Evolutionary conservation across 2,329 filamentous ascomycete species (phyloP), one percentile per base, ranked within the genome.

Genomic region (Aspergillus fructus): DNA sequence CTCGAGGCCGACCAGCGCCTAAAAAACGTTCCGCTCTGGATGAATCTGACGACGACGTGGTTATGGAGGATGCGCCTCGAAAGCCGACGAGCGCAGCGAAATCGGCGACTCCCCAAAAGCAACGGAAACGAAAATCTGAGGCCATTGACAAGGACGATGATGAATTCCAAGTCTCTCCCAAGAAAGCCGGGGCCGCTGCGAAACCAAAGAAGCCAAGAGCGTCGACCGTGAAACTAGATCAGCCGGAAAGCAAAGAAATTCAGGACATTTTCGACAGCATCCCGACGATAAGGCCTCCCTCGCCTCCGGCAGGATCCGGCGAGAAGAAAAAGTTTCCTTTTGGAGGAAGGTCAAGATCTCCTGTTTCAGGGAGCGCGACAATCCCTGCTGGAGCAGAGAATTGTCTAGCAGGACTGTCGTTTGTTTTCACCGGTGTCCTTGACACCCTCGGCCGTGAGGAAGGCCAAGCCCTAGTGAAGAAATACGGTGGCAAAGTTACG

Each of bases 381-480:
- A 78, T 97, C 49, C 94, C 94, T 0, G 83, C 85, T 19, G 94
- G 94, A 7, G 87, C 87, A 52, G 90, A 94, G 11, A 96, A 97
- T 66, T 99, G 94, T 70, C 83, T 99, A 55, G 87, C 88, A 54
- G 94, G 96, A 0, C 81, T 97, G 55, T 89, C 86, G 0, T 99
- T 99, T 69, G 94, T 99, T 27, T 99, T 99, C 68, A 99, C 96
- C 0, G 94, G 94, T 23, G 82, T 97, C 23, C 79, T 97, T 40
- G 84, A 90, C 59, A 87, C 85, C 0, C 84, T 97, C 56, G 87
- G 89, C 45, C 87, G 94, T 59, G 92, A 96, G 5, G 92, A 96
- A 66, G 93, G 86, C 1, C 88, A 93, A 63, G 87, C 84, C 43
- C 79, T 99, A 17, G 91, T 97, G 56, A 99, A 99, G 74, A 86